Conservation (phyloP, 106 monocot genomes). For the Dioscorea alata region DNA sequence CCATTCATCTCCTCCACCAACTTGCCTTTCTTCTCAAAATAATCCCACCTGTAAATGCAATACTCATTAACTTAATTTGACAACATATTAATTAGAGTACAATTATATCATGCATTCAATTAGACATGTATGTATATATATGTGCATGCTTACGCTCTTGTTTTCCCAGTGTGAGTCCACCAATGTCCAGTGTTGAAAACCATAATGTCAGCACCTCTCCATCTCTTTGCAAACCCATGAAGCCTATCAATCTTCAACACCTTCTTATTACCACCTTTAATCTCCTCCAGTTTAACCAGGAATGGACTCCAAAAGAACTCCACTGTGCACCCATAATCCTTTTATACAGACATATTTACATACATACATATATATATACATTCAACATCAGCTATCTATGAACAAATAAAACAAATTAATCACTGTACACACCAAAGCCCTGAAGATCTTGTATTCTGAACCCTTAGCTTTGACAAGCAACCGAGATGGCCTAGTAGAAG, state of each 20-base stretch:
- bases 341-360: neutral
- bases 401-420: neutral
- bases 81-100: too few relatives aligned
- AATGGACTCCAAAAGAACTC: slow-evolving; percentile 63
- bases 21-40: slow-evolving; percentile 7
- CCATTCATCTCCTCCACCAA: slow-evolving; percentile 16
- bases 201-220: slow-evolving; percentile 31
- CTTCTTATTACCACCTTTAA: slow-evolving; percentile 7
- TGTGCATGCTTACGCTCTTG: slow-evolving; percentile 6
- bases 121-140: too few relatives aligned
- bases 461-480: neutral
- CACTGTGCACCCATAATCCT: slow-evolving; percentile 45
- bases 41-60: slow-evolving; percentile 17
- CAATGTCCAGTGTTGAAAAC: slow-evolving; percentile 59
- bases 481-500: slow-evolving; percentile 3
- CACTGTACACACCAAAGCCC: slow-evolving; percentile 10
- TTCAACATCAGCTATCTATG: too few relatives aligned
- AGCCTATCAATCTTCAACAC: slow-evolving; percentile 38
- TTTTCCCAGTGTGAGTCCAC: slow-evolving; percentile 36
- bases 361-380: neutral
- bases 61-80: too few relatives aligned
- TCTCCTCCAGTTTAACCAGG: slow-evolving; percentile 23
- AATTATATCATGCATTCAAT: too few relatives aligned
- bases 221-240: neutral
- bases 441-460: slow-evolving; percentile 17